Evolutionary conservation across 2,329 filamentous ascomycete species (phyloP).

Genomic region (Samsoniella hepiali): DNA sequence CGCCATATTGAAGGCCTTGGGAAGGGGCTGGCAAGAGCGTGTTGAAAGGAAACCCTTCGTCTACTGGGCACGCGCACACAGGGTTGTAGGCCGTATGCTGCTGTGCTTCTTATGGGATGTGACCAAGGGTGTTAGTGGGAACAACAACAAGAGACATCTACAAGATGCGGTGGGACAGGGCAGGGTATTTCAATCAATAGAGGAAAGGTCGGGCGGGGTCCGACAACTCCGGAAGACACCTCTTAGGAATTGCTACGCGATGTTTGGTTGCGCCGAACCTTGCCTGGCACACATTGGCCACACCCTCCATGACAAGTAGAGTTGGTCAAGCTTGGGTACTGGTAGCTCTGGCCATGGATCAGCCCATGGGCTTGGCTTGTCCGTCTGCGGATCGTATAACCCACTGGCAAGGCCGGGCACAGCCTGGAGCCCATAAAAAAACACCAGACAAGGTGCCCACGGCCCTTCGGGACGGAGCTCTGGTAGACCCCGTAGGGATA

Average conservation of each 20-base stretch:
- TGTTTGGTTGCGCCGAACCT: slow-evolving; percentile 3
- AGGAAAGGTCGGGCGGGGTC: background rate
- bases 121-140: background rate
- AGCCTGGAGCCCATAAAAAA: slow-evolving; percentile 4
- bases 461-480: slow-evolving; percentile 13
- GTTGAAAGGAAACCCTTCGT: slow-evolving; percentile 8
- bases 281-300: background rate
- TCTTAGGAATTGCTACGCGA: background rate
- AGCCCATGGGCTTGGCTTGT: slow-evolving; percentile 1
- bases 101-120: background rate
- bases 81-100: slow-evolving; percentile 1
- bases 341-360: slow-evolving; percentile 7
- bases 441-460: background rate
- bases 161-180: background rate
- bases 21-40: background rate
- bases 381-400: slow-evolving; percentile 5
- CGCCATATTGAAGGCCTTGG: slow-evolving; percentile 11
- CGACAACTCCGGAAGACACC: slow-evolving; percentile 4
- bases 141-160: background rate
- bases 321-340: background rate
- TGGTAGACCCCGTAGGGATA: slow-evolving; percentile 4
- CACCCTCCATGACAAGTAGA: slow-evolving; percentile 14
- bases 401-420: background rate
- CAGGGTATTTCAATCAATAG: slow-evolving; percentile 7
- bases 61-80: background rate